Percentiles rank a stretch among this genome's conserved stretches.
These are phyloP conservation scores for Rosa rugosa DNA, from an alignment of 306 rosid species.

Conservation along the genomic window DNA sequence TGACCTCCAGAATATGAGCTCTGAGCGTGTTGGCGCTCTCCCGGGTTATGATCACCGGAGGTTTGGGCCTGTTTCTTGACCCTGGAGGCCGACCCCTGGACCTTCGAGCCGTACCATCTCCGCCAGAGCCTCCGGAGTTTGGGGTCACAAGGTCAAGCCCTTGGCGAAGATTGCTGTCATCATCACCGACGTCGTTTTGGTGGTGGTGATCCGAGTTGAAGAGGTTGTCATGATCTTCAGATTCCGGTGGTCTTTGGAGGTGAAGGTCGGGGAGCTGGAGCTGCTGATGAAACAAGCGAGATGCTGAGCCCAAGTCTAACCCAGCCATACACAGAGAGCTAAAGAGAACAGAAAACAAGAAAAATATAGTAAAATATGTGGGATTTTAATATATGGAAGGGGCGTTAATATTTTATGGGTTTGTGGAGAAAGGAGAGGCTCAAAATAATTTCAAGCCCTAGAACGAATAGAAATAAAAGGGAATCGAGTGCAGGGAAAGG, in stretches of 20 bases:
- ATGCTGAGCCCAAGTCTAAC: conserved; percentile 92
- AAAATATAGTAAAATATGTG: conserved; percentile 23
- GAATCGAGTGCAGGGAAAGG: conserved; percentile 38
- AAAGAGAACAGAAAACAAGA: conserved; percentile 43
- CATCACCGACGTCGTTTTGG: conserved; percentile 36
- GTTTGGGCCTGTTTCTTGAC: conserved; percentile 73
- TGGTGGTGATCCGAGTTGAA: conserved; percentile 15
- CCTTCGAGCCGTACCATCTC: conserved; percentile 45
- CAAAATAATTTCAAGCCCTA: conserved; percentile 35
- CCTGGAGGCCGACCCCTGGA: conserved; percentile 85
- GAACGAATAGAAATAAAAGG: conserved; percentile 35
- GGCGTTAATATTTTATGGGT: conserved; percentile 23
- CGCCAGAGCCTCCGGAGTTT: conserved; percentile 55
- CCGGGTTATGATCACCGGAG: conserved; percentile 78
- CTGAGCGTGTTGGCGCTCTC: conserved; percentile 89
- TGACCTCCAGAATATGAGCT: conserved; percentile 87
- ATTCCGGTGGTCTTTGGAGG: conserved; percentile 38
- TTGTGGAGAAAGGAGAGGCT: conserved; percentile 22
- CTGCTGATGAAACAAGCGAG: conserved; percentile 77
- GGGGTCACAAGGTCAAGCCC: conserved; percentile 50
- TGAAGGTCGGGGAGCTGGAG: conserved; percentile 70
- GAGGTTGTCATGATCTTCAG: conserved; percentile 38
- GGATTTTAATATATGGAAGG: conserved; percentile 21
- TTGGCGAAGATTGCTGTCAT: conserved; percentile 34
- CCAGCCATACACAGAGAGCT: conserved; percentile 77